A percentile compares a stretch with the other conserved stretches of the same genome.
phyloP scores from a whole-genome alignment of 1,284 basidiomycete genomes.

The Fomitopsis pinicola region DNA sequence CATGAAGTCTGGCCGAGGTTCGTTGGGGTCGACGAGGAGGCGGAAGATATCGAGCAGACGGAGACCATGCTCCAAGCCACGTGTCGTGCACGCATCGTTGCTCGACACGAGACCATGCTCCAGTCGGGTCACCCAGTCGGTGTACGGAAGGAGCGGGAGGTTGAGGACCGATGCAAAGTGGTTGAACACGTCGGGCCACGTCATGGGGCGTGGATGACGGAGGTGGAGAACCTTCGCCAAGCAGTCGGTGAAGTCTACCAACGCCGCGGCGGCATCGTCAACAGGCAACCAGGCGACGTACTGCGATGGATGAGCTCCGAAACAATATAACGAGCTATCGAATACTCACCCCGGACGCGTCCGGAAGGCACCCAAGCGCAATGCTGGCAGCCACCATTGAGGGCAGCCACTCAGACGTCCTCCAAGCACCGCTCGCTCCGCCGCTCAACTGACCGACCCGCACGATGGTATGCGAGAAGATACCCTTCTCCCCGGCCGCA shows the following conservation, averaged over 20 bases:
- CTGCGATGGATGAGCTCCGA: background rate
- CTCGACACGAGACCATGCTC: background rate
- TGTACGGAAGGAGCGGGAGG: conserved; percentile 12
- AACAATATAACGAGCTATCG: background rate
- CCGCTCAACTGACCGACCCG: conserved; percentile 42
- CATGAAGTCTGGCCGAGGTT: background rate
- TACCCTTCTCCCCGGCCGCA: conserved; percentile 15
- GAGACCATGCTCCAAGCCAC: background rate
- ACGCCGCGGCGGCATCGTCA: conserved; percentile 9
- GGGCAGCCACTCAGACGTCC: conserved; percentile 40
- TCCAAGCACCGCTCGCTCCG: conserved; percentile 36
- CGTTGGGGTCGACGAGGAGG: background rate
- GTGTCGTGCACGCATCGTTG: background rate
- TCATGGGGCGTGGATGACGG: conserved; percentile 14
- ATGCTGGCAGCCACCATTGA: background rate
- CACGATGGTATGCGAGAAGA: conserved; percentile 27
- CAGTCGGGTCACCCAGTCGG: conserved; percentile 8
- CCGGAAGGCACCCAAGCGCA: background rate
- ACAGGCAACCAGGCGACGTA: conserved; percentile 16
- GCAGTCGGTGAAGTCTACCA: conserved; percentile 11
- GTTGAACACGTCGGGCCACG: conserved; percentile 7
- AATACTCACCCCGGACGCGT: background rate
- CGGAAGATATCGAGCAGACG: conserved; percentile 3
- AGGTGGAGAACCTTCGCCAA: conserved; percentile 9
- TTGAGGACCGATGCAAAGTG: conserved; percentile 6